A percentile compares a stretch with the other conserved stretches of the same genome.
Conservation (phyloP, 768 basidiomycete genomes). For the Ephemerocybe angulata region DNA sequence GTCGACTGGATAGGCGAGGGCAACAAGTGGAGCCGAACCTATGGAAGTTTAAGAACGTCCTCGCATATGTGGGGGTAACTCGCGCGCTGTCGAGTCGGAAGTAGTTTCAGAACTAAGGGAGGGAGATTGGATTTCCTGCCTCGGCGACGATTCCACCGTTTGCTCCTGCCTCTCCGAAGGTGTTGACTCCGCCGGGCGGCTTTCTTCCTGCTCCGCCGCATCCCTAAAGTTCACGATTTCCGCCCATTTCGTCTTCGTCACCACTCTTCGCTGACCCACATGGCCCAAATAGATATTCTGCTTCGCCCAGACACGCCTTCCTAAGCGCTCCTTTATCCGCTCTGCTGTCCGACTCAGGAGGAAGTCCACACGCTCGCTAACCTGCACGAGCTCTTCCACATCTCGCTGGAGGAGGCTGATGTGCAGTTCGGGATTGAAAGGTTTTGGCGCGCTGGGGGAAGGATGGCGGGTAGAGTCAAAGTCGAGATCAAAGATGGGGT, state of each 20-base stretch:
- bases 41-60: too few relatives aligned
- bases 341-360: constrained; percentile 50
- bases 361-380: constrained; percentile 39
- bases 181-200: too few relatives aligned
- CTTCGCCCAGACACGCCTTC: constrained; percentile 67
- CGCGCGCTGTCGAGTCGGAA: too few relatives aligned
- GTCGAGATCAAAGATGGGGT: constrained; percentile 34
- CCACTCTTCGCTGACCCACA: constrained; percentile 21
- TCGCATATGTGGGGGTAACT: too few relatives aligned
- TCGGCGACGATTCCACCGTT: background rate
- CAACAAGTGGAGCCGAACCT: too few relatives aligned
- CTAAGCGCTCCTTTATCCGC: constrained; percentile 71
- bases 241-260: constrained; percentile 48
- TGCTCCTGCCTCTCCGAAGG: background rate
- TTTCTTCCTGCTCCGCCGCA: background rate
- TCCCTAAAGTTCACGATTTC: constrained; percentile 46
- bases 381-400: constrained; percentile 42
- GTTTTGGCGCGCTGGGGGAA: constrained; percentile 28
- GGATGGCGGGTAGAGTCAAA: constrained; percentile 20
- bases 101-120: too few relatives aligned
- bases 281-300: constrained; percentile 52
- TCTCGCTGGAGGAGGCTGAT: constrained; percentile 42
- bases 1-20: too few relatives aligned
- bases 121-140: too few relatives aligned
- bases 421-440: constrained; percentile 54